phyloP scores from a whole-genome alignment of 1,284 basidiomycete genomes.

The Omphalotus olearius region DNA sequence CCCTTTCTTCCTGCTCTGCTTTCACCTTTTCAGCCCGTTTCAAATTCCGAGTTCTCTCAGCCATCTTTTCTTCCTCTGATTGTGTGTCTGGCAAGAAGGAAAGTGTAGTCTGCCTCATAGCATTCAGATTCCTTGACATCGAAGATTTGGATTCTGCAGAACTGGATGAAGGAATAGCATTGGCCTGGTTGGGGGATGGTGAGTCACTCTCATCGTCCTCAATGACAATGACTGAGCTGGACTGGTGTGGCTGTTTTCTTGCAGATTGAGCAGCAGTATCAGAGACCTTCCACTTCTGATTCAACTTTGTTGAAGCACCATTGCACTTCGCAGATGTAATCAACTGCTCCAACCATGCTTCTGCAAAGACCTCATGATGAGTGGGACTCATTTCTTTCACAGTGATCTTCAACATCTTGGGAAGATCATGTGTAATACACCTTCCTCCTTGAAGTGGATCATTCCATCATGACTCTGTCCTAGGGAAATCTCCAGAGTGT shows the following conservation, averaged over 20 bases:
- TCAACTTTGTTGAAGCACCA: not conserved
- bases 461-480: not conserved
- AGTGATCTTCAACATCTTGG: conserved; percentile 6
- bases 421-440: not conserved
- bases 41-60: not conserved
- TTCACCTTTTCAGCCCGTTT: not conserved
- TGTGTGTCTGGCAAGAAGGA: not conserved
- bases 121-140: no score
- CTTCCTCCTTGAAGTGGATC: conserved; percentile 7
- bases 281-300: not conserved
- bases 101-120: not conserved
- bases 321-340: conserved; percentile 2
- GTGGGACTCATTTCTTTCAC: conserved; percentile 4
- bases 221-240: no score
- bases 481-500: conserved; percentile 7
- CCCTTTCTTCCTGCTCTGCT: not conserved
- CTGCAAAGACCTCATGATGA: conserved; percentile 3
- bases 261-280: not conserved
- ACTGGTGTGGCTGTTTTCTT: not conserved
- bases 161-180: no score
- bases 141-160: no score
- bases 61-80: conserved; percentile 4
- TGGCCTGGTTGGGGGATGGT: not conserved
- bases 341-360: conserved; percentile 9
- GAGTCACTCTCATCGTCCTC: not conserved